These are phyloP conservation scores for Mesotaenium endlicherianum DNA, from an alignment of 139 green algal genomes.

Conservation along the genomic window DNA sequence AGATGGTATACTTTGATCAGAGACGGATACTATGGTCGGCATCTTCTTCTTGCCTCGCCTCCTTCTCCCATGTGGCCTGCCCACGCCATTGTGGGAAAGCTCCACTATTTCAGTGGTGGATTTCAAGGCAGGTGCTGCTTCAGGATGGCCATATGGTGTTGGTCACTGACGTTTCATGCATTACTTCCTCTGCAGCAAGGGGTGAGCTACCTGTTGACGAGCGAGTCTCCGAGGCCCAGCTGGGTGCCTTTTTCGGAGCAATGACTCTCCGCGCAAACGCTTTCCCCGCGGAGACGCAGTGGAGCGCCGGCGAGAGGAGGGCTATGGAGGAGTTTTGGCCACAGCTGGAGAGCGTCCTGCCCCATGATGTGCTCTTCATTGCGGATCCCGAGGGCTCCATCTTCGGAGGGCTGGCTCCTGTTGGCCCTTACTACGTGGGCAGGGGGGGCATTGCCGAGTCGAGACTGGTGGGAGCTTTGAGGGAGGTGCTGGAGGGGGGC, in stretches of 20 bases:
- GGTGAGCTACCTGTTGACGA: conserved; percentile 27
- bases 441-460: neutral
- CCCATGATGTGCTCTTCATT: conserved; percentile 33
- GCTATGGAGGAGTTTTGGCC: conserved; percentile 43
- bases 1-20: too few relatives aligned
- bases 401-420: neutral
- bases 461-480: conserved; percentile 19
- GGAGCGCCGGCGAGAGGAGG: conserved; percentile 22
- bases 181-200: conserved; percentile 13
- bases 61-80: too few relatives aligned
- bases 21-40: too few relatives aligned
- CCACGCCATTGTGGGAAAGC: too few relatives aligned
- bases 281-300: conserved; percentile 35
- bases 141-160: too few relatives aligned
- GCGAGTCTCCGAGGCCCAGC: conserved; percentile 27
- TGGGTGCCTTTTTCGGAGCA: conserved; percentile 43
- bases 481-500: conserved; percentile 19
- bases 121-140: too few relatives aligned
- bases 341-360: conserved; percentile 13
- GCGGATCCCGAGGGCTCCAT: conserved; percentile 45
- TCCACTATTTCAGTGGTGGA: too few relatives aligned
- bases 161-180: too few relatives aligned
- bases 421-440: conserved; percentile 7
- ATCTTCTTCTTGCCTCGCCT: too few relatives aligned
- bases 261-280: conserved; percentile 39